These are phyloP conservation scores for Tolypocladium ophioglossoides DNA, from an alignment of 2,329 filamentous ascomycete species.

Conservation along the genomic window DNA sequence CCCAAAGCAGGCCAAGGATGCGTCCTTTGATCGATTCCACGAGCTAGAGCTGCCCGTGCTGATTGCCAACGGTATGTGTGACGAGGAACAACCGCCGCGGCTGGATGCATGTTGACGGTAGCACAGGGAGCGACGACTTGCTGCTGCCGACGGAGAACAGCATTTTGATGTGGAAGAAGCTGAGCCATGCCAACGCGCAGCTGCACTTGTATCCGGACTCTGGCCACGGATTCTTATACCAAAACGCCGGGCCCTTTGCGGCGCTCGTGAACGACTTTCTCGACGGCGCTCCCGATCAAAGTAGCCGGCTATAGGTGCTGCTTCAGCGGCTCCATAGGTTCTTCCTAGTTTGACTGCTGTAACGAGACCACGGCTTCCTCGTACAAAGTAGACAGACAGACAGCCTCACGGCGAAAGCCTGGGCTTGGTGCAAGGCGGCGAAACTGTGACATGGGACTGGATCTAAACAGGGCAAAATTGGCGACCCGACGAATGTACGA, in stretches of 20 bases:
- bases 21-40: conserved; percentile 20
- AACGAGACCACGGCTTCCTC: not conserved
- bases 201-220: conserved; percentile 24
- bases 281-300: conserved; percentile 2
- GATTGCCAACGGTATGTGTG: conserved; percentile 26
- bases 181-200: conserved; percentile 18
- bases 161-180: conserved; percentile 24
- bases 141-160: conserved; percentile 26
- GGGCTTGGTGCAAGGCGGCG: too few species aligned
- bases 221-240: conserved; percentile 25
- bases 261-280: conserved; percentile 22
- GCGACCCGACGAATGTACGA: not conserved
- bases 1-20: conserved; percentile 18
- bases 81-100: not conserved
- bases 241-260: conserved; percentile 21
- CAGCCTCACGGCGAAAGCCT: too few species aligned
- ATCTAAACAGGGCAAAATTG: not conserved
- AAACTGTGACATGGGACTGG: not conserved
- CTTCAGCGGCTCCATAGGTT: not conserved
- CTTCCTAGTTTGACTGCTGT: not conserved
- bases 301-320: conserved; percentile 2
- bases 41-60: conserved; percentile 24
- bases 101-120: not conserved
- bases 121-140: conserved; percentile 21
- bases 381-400: not conserved